Percentiles rank a stretch among this genome's conserved stretches.
Conservation (phyloP, 1,284 basidiomycete species). For the Heterobasidion occidentale region DNA sequence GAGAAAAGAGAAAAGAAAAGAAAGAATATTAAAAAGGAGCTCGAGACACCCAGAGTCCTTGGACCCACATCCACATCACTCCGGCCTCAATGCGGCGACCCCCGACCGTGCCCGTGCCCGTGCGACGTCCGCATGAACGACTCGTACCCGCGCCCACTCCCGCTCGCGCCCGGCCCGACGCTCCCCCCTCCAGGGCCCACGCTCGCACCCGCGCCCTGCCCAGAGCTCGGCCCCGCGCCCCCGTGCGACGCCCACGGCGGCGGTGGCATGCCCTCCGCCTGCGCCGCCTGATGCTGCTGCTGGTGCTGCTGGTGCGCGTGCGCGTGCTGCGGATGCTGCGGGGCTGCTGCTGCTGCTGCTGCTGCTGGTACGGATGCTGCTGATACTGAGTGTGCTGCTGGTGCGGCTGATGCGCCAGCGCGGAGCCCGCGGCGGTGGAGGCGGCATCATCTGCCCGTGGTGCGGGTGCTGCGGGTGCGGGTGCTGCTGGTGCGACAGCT, state of each 20-base stretch:
- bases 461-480: slow-evolving; percentile 25
- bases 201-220: too few species aligned
- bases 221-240: not conserved
- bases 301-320: too few species aligned
- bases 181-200: not conserved
- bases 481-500: not conserved
- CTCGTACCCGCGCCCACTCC: slow-evolving; percentile 36
- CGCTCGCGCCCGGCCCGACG: not conserved
- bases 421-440: slow-evolving; percentile 13
- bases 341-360: not conserved
- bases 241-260: not conserved
- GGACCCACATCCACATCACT: too few species aligned
- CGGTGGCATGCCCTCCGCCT: too few species aligned
- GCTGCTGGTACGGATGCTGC: not conserved
- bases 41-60: not conserved
- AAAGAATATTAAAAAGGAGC: not conserved
- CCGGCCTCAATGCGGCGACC: slow-evolving; percentile 27
- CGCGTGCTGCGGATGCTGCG: not conserved
- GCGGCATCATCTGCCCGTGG: slow-evolving; percentile 36
- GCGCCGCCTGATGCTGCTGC: too few species aligned
- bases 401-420: slow-evolving; percentile 12
- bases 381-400: slow-evolving; percentile 8
- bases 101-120: slow-evolving; percentile 29
- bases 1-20: not conserved
- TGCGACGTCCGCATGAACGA: slow-evolving; percentile 51